Conservation (phyloP, 768 basidiomycete species). For the Russula abietina region DNA sequence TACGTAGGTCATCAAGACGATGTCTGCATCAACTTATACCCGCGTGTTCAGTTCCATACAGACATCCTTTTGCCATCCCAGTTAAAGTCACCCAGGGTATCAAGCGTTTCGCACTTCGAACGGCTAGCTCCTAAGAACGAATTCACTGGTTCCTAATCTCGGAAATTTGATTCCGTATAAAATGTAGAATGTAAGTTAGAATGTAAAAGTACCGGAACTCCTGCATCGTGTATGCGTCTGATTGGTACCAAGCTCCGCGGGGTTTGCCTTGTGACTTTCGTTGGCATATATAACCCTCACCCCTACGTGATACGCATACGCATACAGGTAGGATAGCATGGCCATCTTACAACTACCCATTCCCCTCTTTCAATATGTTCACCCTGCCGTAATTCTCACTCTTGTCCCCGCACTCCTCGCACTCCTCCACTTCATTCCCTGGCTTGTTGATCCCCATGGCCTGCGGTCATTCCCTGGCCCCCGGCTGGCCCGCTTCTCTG, state of each 20-base stretch:
- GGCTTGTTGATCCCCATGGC: constrained; percentile 31
- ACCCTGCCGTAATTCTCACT: not conserved
- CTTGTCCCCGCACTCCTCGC: constrained; percentile 24
- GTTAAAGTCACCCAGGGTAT: too few relatives aligned
- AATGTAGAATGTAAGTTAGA: too few relatives aligned
- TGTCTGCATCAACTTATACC: too few relatives aligned
- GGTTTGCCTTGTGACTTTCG: not conserved
- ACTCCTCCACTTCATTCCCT: constrained; percentile 33
- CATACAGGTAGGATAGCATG: constrained; percentile 5
- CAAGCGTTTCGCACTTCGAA: too few relatives aligned
- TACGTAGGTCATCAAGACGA: too few relatives aligned
- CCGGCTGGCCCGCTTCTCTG: constrained; percentile 33
- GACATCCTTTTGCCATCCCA: too few relatives aligned
- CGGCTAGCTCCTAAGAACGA: too few relatives aligned
- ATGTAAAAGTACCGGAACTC: too few relatives aligned
- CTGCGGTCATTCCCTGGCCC: constrained; percentile 39
- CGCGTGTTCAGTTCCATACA: too few relatives aligned
- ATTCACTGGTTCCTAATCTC: too few relatives aligned
- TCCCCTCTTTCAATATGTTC: not conserved
- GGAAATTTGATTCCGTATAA: too few relatives aligned
- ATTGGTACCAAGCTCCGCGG: not conserved
- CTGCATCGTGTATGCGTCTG: not conserved
- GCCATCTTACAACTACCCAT: not conserved
- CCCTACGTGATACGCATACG: too few relatives aligned
- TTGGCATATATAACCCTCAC: not conserved